A percentile compares a stretch with the other conserved stretches of the same genome.
Evolutionary conservation across 306 rosid genomes (phyloP).

Genomic region (Leucaena leucocephala): DNA sequence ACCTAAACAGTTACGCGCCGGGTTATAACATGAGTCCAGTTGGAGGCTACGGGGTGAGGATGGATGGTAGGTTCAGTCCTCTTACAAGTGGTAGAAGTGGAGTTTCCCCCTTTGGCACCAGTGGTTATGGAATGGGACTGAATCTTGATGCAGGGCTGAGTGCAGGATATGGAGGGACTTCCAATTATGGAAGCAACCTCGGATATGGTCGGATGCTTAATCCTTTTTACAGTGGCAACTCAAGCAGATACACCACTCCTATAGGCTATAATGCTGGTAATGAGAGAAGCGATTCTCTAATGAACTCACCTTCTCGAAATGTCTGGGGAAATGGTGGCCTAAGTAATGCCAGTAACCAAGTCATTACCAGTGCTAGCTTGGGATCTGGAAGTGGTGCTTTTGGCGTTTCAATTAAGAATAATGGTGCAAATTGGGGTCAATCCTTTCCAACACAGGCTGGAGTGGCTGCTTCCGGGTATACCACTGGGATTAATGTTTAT

Average conservation of each 20-base stretch:
- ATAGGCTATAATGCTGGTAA: conserved; percentile 66
- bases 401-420: conserved; percentile 69
- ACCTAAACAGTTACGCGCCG: conserved; percentile 68
- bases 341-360: conserved; percentile 46
- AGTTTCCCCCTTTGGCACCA: conserved; percentile 61
- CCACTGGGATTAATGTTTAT: conserved; percentile 51
- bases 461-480: conserved; percentile 59
- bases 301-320: conserved; percentile 64
- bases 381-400: conserved; percentile 69
- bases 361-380: conserved; percentile 53
- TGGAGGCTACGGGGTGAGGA: conserved; percentile 75
- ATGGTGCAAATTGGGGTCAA: conserved; percentile 59
- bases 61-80: conserved; percentile 83
- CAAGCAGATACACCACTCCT: conserved; percentile 73
- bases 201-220: conserved; percentile 71
- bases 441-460: conserved; percentile 55
- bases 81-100: conserved; percentile 62
- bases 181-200: conserved; percentile 62
- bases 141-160: conserved; percentile 72
- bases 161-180: conserved; percentile 63
- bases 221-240: conserved; percentile 68
- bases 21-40: conserved; percentile 71
- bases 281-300: conserved; percentile 64
- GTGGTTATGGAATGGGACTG: conserved; percentile 70
- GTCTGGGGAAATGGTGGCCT: conserved; percentile 80